Evolutionary conservation across 352 stramenopile species (phyloP).

Genomic region (Pythium sp.): DNA sequence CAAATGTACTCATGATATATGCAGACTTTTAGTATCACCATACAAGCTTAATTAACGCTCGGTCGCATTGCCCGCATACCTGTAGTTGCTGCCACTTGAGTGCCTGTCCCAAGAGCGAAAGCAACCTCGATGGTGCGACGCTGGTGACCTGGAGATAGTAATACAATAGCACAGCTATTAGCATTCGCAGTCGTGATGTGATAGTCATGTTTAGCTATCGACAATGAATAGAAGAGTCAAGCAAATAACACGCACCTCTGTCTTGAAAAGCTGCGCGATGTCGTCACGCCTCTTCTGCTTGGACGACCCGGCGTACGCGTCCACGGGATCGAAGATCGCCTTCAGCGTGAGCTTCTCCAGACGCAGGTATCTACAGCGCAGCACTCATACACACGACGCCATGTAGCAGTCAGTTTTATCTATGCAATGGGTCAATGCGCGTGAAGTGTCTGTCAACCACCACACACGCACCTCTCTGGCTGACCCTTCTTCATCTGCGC

Average conservation of each 20-base stretch:
- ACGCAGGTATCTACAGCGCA: constrained; percentile 40
- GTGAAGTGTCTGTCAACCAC: not conserved
- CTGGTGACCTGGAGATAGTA: constrained; percentile 27
- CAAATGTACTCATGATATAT: not conserved
- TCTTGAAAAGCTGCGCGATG: constrained; percentile 70
- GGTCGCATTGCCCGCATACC: constrained; percentile 20
- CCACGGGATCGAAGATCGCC: constrained; percentile 55
- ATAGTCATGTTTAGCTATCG: not conserved
- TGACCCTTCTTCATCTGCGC: constrained; percentile 45
- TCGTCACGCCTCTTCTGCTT: constrained; percentile 85
- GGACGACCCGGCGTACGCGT: constrained; percentile 58
- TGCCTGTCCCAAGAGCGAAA: constrained; percentile 86
- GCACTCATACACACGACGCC: not conserved
- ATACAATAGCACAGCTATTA: not conserved
- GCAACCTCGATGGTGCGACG: constrained; percentile 83
- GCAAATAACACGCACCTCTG: constrained; percentile 39
- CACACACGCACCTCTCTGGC: constrained; percentile 37
- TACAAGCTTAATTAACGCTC: not conserved
- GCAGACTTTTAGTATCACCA: not conserved
- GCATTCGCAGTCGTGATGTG: not conserved
- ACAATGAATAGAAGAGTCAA: not conserved
- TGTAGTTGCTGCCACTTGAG: constrained; percentile 90
- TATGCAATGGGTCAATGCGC: not conserved
- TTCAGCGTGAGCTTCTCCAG: constrained; percentile 79
- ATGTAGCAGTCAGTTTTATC: constrained; percentile 1